Conservation (phyloP, 2,329 filamentous ascomycete species). For the Pyrenophora graminea region DNA sequence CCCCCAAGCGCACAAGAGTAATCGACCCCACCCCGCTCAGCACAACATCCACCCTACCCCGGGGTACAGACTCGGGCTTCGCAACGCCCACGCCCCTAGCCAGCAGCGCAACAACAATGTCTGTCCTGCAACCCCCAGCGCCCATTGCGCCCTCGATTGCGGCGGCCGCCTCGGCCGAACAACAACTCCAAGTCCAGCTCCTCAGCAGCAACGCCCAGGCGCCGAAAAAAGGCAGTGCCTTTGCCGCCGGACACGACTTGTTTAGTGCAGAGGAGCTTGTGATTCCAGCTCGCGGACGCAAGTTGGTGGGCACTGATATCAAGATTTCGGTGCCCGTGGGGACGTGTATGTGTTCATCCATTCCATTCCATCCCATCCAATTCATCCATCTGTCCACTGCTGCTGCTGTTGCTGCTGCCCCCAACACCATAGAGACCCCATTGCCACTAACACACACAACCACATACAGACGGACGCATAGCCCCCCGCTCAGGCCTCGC, state of each 20-base stretch:
- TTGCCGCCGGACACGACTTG: slow-evolving; percentile 91
- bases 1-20: slow-evolving; percentile 77
- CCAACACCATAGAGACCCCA: too few species aligned
- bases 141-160: slow-evolving; percentile 31
- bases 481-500: slow-evolving; percentile 91
- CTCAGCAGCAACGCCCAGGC: slow-evolving; percentile 77
- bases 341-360: slow-evolving; percentile 68
- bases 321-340: slow-evolving; percentile 87
- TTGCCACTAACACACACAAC: background rate
- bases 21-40: slow-evolving; percentile 47
- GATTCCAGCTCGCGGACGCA: slow-evolving; percentile 82
- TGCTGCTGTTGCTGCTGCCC: too few species aligned
- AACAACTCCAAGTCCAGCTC: slow-evolving; percentile 84
- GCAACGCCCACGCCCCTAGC: slow-evolving; percentile 44
- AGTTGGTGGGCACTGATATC: slow-evolving; percentile 86
- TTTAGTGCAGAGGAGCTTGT: slow-evolving; percentile 75
- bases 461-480: slow-evolving; percentile 74
- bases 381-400: too few species aligned
- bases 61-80: slow-evolving; percentile 38
- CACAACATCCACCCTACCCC: slow-evolving; percentile 31
- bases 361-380: background rate
- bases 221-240: slow-evolving; percentile 85
- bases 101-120: slow-evolving; percentile 21
- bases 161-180: slow-evolving; percentile 37
- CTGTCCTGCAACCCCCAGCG: slow-evolving; percentile 26